Evolutionary conservation across 2,329 filamentous ascomycete species (phyloP), one percentile per base, ranked within the genome.

Genomic region (Monilinia fructicola): DNA sequence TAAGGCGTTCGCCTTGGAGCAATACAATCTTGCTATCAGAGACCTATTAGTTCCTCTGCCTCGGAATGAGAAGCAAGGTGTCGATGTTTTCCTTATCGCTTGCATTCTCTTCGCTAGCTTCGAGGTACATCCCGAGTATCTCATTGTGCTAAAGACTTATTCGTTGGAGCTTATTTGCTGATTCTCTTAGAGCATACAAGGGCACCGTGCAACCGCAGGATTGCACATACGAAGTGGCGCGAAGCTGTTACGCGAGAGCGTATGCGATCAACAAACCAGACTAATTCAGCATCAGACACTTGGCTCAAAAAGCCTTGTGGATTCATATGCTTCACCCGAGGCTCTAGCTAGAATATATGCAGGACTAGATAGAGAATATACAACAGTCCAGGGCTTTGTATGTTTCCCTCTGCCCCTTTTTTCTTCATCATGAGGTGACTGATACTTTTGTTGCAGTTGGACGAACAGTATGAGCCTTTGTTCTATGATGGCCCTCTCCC

Each of bases 61-160:
- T 52, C 31, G 50, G 9, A 23, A 58, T 55, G 64, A 53, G 48
- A 23, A 67, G 48, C 56, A 46, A 59, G 59, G 55, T 4, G 48
- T 70, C 23, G 68, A 72, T 68, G 68, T 72, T 54, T 67, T 54
- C 2, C 54, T 73, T 12, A 70, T 72, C 11, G 26, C 71, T 11
- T 71, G 69, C 40, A 53, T 73, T 50, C 65, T 72, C 18, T 72
- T 71, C 46, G 50, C 66, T 50, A 69, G 62, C 50, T 68, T 73
- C 31, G 71, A 73, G 70, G 71, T 72, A 65, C 44, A 44, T 54
- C 31, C 9, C 4, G 9, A 35, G 31, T 35, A 4, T n/a, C 2
- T 66, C 18, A 65, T 54, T 38, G 26, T 31, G 16, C 44, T 42
- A 6, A 16, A 53, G 10, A 18, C 7, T 14, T 44, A 16, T 5